Conservation (phyloP, 352 stramenopile species). For the Thalassiosira exigua region DNA sequence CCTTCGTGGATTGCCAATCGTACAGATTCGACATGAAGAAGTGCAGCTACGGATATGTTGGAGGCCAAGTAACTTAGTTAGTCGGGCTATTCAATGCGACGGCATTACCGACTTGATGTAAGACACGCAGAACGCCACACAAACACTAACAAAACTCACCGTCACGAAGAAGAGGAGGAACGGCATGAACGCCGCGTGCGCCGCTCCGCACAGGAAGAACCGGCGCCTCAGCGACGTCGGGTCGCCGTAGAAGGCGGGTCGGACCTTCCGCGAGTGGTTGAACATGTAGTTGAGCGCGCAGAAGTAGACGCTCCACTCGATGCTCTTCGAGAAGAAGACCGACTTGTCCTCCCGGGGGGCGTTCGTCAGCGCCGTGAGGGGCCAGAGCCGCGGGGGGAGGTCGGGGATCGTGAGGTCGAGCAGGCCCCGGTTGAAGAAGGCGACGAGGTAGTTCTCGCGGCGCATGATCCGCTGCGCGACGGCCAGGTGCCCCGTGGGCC, state of each 20-base stretch:
- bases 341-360: slow-evolving; percentile 27
- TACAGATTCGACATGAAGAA: too few relatives aligned
- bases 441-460: slow-evolving; percentile 98
- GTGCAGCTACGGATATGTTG: too few relatives aligned
- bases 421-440: slow-evolving; percentile 94
- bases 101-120: too few relatives aligned
- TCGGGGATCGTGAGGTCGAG: slow-evolving; percentile 89
- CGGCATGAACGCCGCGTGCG: slow-evolving; percentile 94
- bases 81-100: too few relatives aligned
- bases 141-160: slow-evolving; percentile 97
- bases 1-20: too few relatives aligned
- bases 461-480: slow-evolving; percentile 97
- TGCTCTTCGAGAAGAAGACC: slow-evolving; percentile 58
- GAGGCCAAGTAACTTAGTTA: too few relatives aligned
- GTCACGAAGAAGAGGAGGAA: slow-evolving; percentile 97
- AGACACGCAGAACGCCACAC: too few relatives aligned
- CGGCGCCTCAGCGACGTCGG: slow-evolving; percentile 90
- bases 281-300: slow-evolving; percentile 98
- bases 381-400: slow-evolving; percentile 73
- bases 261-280: slow-evolving; percentile 91
- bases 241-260: slow-evolving; percentile 87
- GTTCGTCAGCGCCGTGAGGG: slow-evolving; percentile 37
- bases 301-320: slow-evolving; percentile 95
- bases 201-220: slow-evolving; percentile 92
- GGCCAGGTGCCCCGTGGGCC: slow-evolving; percentile 69